These are phyloP conservation scores for Sclerospora graminicola DNA, from an alignment of 352 stramenopile species.

Conservation along the genomic window DNA sequence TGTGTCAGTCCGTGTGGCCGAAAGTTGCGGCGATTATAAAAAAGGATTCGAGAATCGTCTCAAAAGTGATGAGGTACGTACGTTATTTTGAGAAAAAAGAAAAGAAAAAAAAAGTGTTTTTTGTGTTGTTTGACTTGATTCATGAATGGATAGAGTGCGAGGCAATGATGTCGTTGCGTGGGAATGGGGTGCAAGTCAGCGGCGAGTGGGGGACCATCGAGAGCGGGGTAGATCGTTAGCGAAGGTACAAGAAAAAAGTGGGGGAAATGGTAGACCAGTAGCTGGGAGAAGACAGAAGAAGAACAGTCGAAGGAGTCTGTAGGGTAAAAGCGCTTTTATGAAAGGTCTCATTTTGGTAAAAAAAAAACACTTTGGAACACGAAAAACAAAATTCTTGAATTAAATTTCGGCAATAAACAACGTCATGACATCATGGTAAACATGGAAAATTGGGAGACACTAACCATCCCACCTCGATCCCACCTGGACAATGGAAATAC, in stretches of 20 bases:
- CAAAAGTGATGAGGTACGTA: conserved; percentile 33
- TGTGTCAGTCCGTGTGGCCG: conserved; percentile 46
- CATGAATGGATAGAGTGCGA: conserved; percentile 16
- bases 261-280: background rate
- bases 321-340: too few species aligned
- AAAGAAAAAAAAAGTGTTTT: too few species aligned
- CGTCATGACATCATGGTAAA: too few species aligned
- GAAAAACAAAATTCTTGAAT: too few species aligned
- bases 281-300: conserved; percentile 12
- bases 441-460: too few species aligned
- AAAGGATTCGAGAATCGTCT: conserved; percentile 45
- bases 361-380: too few species aligned
- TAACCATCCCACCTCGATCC: too few species aligned
- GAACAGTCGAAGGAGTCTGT: conserved; percentile 3
- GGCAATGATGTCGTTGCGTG: conserved; percentile 41
- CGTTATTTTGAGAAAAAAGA: background rate
- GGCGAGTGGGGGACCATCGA: conserved; percentile 4
- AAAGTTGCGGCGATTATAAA: conserved; percentile 38
- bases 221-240: background rate
- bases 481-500: too few species aligned
- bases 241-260: conserved; percentile 1
- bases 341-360: too few species aligned
- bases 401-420: too few species aligned
- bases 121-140: background rate
- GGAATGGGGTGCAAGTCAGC: conserved; percentile 44